Evolutionary conservation across 148 eudicot species (phyloP).

Genomic region (Chenopodium album): DNA sequence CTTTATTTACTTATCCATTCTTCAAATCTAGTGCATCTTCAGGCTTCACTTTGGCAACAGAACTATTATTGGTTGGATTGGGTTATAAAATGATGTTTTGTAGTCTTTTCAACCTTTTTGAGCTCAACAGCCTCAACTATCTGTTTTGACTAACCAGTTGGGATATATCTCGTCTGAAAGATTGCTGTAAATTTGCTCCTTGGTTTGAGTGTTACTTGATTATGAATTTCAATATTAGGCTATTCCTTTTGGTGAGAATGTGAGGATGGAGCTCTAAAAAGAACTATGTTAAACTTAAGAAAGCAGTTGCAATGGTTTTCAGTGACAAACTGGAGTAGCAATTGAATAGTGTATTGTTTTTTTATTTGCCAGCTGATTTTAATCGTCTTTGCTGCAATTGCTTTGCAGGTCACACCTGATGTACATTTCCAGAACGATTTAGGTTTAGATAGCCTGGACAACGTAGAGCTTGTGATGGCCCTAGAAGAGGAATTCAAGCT

Average conservation of each 20-base stretch:
- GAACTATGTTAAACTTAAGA: not conserved
- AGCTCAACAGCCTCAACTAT: not conserved
- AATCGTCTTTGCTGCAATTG: not conserved
- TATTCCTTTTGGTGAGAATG: not conserved
- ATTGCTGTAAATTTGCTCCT: not conserved
- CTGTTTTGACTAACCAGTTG: not conserved
- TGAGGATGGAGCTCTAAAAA: not conserved
- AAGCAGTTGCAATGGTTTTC: not conserved
- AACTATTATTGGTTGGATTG: not conserved
- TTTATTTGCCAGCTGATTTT: no score
- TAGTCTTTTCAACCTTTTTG: not conserved
- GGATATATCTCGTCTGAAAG: not conserved
- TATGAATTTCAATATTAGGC: not conserved
- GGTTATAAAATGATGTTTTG: not conserved
- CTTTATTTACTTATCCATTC: not conserved
- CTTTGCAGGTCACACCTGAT: constrained; percentile 66
- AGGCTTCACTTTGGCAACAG: not conserved
- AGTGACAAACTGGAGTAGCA: not conserved
- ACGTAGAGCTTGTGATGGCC: constrained; percentile 79
- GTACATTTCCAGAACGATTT: constrained; percentile 72
- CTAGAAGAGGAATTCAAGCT: constrained; percentile 86
- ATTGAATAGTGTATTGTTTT: not conserved
- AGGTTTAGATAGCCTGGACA: constrained; percentile 79
- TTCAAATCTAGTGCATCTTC: not conserved
- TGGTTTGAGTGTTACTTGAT: not conserved